phyloP scores from a whole-genome alignment of 208 protist genomes.

The Trypanosoma platydactyli region DNA sequence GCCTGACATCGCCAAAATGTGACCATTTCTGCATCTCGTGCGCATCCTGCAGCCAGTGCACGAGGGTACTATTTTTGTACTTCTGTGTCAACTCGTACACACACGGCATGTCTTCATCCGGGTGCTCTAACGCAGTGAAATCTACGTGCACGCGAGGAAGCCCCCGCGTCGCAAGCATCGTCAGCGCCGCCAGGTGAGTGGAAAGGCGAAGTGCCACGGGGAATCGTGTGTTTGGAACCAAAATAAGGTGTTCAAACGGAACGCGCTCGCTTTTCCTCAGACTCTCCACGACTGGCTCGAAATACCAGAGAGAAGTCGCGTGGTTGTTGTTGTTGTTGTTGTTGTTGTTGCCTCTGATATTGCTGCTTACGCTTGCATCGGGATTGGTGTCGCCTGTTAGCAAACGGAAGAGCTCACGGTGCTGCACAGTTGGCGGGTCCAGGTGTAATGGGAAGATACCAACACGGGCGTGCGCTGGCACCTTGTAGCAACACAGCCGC shows the following conservation, averaged over 20 bases:
- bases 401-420: slow-evolving; percentile 81
- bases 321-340: neutral
- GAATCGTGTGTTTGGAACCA: slow-evolving; percentile 86
- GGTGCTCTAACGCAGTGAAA: slow-evolving; percentile 87
- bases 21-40: slow-evolving; percentile 88
- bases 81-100: slow-evolving; percentile 72
- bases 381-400: slow-evolving; percentile 55
- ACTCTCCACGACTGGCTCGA: slow-evolving; percentile 66
- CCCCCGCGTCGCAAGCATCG: slow-evolving; percentile 70
- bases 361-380: neutral
- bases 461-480: slow-evolving; percentile 54
- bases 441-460: slow-evolving; percentile 87
- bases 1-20: slow-evolving; percentile 66
- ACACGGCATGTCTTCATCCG: slow-evolving; percentile 82
- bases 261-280: slow-evolving; percentile 63
- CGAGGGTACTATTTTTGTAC: slow-evolving; percentile 77
- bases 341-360: neutral
- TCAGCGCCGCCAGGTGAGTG: slow-evolving; percentile 79
- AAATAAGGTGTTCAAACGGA: slow-evolving; percentile 85
- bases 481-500: slow-evolving; percentile 29
- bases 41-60: slow-evolving; percentile 88
- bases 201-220: slow-evolving; percentile 76
- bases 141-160: slow-evolving; percentile 81
- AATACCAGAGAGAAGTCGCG: slow-evolving; percentile 45
- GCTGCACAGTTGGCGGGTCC: slow-evolving; percentile 84